Evolutionary conservation across 2,329 filamentous ascomycete genomes (phyloP).

Genomic region (Trichoderma asperellum): DNA sequence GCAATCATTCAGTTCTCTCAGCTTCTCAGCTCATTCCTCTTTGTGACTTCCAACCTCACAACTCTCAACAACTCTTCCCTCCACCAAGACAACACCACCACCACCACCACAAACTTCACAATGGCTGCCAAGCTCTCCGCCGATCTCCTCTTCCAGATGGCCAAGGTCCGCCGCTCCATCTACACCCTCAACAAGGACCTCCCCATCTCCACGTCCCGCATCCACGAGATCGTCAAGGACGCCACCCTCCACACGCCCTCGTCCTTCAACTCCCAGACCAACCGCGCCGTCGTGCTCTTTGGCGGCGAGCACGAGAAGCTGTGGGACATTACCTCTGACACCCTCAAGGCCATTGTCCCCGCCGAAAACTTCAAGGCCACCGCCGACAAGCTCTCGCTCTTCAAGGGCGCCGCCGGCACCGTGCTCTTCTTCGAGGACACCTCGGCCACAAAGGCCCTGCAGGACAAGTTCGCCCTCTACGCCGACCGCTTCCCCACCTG

Average conservation of each 20-base stretch:
- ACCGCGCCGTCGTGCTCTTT: slow-evolving; percentile 77
- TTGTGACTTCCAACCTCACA: slow-evolving; percentile 14
- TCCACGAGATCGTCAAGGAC: slow-evolving; percentile 67
- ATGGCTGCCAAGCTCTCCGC: slow-evolving; percentile 52
- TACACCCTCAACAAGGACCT: slow-evolving; percentile 70
- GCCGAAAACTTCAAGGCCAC: slow-evolving; percentile 63
- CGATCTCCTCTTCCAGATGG: slow-evolving; percentile 62
- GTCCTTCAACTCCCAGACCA: slow-evolving; percentile 87
- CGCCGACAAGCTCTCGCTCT: slow-evolving; percentile 51
- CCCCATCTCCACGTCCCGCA: slow-evolving; percentile 53
- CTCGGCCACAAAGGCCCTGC: slow-evolving; percentile 64
- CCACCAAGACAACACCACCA: slow-evolving; percentile 24
- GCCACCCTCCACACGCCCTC: slow-evolving; percentile 72
- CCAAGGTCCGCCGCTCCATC: slow-evolving; percentile 70
- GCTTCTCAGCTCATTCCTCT: slow-evolving; percentile 20
- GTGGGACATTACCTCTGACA: slow-evolving; percentile 73
- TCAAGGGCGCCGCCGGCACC: slow-evolving; percentile 75
- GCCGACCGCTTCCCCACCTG: slow-evolving; percentile 79
- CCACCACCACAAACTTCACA: slow-evolving; percentile 41
- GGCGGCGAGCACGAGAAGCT: slow-evolving; percentile 84
- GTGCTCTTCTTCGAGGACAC: slow-evolving; percentile 89
- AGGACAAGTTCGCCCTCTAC: slow-evolving; percentile 72
- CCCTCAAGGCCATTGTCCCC: slow-evolving; percentile 60
- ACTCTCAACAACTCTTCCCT: slow-evolving; percentile 18
- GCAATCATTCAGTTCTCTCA: slow-evolving; percentile 25